Evolutionary conservation across 768 basidiomycete genomes (phyloP).

Genomic region (Phanerochaete sordida): DNA sequence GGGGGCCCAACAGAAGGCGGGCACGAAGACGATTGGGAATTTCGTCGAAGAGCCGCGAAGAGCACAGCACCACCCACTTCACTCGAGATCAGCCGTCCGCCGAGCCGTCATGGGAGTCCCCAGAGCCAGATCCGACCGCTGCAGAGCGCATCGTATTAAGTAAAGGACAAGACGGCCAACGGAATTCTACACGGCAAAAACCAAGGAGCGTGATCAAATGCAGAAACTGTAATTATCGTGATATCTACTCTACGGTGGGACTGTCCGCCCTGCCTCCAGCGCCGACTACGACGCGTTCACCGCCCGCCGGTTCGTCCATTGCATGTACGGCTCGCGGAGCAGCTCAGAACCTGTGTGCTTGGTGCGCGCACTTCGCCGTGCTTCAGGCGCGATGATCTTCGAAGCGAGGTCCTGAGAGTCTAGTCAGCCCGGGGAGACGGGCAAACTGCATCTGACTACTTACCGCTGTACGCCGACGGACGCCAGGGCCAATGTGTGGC

Average conservation of each 20-base stretch:
- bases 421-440: neutral
- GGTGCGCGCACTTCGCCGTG: constrained; percentile 72
- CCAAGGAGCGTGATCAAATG: neutral
- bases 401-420: constrained; percentile 59
- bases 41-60: constrained; percentile 9
- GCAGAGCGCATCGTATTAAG: neutral
- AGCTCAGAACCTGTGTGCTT: constrained; percentile 57
- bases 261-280: neutral
- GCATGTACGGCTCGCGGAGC: constrained; percentile 80
- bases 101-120: neutral
- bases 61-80: neutral
- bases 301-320: constrained; percentile 82
- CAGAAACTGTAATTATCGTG: constrained; percentile 1
- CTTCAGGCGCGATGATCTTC: constrained; percentile 71
- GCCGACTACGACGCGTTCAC: constrained; percentile 32
- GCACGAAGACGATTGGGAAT: neutral
- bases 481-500: constrained; percentile 75
- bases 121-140: neutral
- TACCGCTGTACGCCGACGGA: constrained; percentile 72
- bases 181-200: constrained; percentile 1
- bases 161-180: neutral
- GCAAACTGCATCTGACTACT: constrained; percentile 28
- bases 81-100: neutral
- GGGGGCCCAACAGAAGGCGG: neutral
- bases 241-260: constrained; percentile 5